Base-by-base conservation (phyloP, 2,329 filamentous ascomycete species). In the Exophiala calicioides region DNA sequence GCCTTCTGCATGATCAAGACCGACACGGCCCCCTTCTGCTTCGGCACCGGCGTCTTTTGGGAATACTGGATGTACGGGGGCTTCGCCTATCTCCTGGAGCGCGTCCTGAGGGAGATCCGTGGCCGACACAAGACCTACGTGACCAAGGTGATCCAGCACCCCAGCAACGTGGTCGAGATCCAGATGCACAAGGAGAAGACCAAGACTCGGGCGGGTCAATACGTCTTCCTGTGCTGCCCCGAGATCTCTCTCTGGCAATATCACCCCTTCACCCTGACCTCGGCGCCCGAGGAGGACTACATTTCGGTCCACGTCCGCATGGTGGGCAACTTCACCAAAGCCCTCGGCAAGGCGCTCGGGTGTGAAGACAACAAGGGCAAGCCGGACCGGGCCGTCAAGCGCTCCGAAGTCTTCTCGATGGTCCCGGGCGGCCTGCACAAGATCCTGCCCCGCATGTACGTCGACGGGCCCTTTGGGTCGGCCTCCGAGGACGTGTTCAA, bases 111-210 rank as follows among this genome's bases (percentile, higher is more conserved):
- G 53, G 88, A 93, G 68, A 72, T 91, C 30, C 83, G 88, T 42
- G 88, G 88, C 34, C 79, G 83, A 19, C 86, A 91, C 73, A 88
- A 85, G 76, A 91, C 88, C 12, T 89, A 86, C 65, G 86, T 94
- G 50, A 89, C 86, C 55, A 93, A 93, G 72, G 88, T 94, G 53
- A 84, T 94, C 56, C 88, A 93, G 71, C 88, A 94, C 66, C 88
- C 88, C 5, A 89, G 86, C 73, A 89, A 90, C 61, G 88, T 94
- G 13, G 87, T 86, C 65, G 88, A 94, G 70, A 90, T 94, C 52
- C 88, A 93, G 71, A 90, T 94, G 72, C 90, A 91, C 76, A 93
- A 93, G 70, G 86, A 90, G 63, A 75, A 89, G 69, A 90, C 87
- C 33, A 89, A 85, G 74, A 89, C 86, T 3, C 78, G 79, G 41